Percentiles rank a stretch among this genome's conserved stretches.
Conservation (phyloP, 345 rosid genomes). For the Mercurialis annua region DNA sequence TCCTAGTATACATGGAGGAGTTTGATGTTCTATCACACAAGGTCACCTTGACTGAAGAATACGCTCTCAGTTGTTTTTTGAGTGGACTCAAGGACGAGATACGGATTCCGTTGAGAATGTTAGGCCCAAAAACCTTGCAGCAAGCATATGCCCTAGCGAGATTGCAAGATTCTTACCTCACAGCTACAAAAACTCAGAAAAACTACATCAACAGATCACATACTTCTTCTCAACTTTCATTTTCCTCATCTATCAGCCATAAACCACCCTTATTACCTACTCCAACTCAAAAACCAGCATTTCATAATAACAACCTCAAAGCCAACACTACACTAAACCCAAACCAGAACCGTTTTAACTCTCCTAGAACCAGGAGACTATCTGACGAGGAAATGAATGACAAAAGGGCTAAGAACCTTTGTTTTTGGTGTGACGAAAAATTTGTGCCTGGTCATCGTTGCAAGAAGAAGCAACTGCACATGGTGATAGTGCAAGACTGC, state of each 20-base stretch:
- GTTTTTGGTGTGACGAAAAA: neutral
- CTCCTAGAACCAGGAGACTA: neutral
- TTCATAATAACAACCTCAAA: too few species aligned
- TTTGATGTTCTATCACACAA: neutral
- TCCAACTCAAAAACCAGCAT: too few species aligned
- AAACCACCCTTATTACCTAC: neutral
- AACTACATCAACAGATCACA: neutral
- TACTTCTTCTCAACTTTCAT: neutral
- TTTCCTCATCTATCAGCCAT: neutral
- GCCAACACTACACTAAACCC: too few species aligned
- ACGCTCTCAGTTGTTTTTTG: neutral
- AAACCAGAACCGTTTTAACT: too few species aligned
- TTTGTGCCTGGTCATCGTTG: neutral
- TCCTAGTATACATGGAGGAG: neutral
- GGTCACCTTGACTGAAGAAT: neutral
- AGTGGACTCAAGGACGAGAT: neutral
- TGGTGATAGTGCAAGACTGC: neutral
- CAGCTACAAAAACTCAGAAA: neutral
- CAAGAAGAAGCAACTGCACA: neutral
- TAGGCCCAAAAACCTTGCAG: neutral
- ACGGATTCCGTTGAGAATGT: neutral
- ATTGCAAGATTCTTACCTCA: neutral
- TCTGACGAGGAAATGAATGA: neutral
- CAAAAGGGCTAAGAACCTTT: neutral
- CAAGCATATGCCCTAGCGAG: neutral